Base-by-base conservation (phyloP, 1,284 basidiomycete genomes). In the Fistulina hepatica region DNA sequence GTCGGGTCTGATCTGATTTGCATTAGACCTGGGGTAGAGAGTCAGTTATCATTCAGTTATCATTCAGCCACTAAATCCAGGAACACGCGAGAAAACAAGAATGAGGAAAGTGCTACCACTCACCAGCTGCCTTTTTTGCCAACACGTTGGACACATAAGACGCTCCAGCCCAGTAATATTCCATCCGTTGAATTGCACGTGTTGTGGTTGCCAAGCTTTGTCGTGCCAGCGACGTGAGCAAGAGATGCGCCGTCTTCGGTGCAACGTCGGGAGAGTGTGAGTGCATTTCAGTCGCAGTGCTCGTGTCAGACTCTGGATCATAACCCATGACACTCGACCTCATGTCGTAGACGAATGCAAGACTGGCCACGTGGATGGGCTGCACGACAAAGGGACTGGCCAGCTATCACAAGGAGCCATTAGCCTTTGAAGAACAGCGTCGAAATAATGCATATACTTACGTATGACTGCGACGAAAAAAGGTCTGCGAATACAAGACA, bases 331-430 rank as follows among this genome's bases (percentile, higher is more conserved):
- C 43, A 11, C 48, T 44, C 3, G 55, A 46, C 31, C 55, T 53
- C 48, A 60, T 58, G 42, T 63, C 61, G 37, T 59, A 54, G 5
- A 60, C 54, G 37, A 61, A 52, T 0, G 61, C 59, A 48, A 60
- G 57, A 8, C 58, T 59, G 13, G 22, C 16, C 12, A 21, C 22
- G 28, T 19, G 13, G 16, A 59, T 52, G 3, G 57, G 56, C 39
- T 59, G 57, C 16, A 55, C 55, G 23, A 48, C 44, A 26, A 53
- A 50, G 5, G 57, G 57, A 28, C 52, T 51, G 2, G 49, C 44
- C 10, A 50, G 35, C 49, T 54, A 38, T 45, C 21, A 49, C 19
- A 21, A 37, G n/a, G n/a, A n/a, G n/a, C n/a, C n/a, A n/a, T n/a
- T n/a, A n/a, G n/a, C n/a, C n/a, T n/a, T n/a, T n/a, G n/a, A n/a